Base-by-base conservation (phyloP, 2,329 filamentous ascomycete genomes). In the Lecanicillium sp. region DNA sequence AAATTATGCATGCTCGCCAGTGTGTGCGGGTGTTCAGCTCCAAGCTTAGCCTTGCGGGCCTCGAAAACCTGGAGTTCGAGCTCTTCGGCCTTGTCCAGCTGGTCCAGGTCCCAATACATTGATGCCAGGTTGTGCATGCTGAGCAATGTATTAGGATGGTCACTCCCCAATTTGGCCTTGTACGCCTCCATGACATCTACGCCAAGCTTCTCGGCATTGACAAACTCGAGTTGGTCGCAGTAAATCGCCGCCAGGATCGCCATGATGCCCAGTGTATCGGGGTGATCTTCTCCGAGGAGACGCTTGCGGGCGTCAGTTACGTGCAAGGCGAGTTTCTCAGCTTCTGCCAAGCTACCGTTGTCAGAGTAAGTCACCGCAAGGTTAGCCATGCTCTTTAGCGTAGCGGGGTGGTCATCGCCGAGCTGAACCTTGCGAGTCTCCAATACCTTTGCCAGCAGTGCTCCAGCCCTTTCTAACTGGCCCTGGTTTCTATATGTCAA, bases 201-300 rank as follows among this genome's bases (percentile, higher is more conserved):
- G 15, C 39, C 1, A 30, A 43, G 34, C 30, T 33, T 29, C 28
- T 46, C 43, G 14, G 46, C 44, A 17, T 48, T 36, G 15, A 36
- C 32, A 46, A 18, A 36, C 41, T 14, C 42, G 44, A 33, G 29
- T 35, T 15, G 14, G 1, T 10, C 4, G 1, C 25, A 40, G 43
- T 19, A 32, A 37, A n/a, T n/a, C 20, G 27, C 44, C 28, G 46
- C 46, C 27, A 46, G 31, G 17, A 39, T 36, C 5, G 4, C 18
- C 37, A 43, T 45, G 14, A 4, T 30, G 17, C 3, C 2, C 12
- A 41, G 32, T 10, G 39, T 41, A 17, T 31, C 14, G 14, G 33
- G 18, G 36, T 41, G 33, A 19, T 31, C 14, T 12, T 5, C 15
- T 14, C 29, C 20, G 15, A 36, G 34, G 10, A 15, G 25, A 6